Evolutionary conservation across 768 basidiomycete species (phyloP).

Genomic region (Mycena floridula): DNA sequence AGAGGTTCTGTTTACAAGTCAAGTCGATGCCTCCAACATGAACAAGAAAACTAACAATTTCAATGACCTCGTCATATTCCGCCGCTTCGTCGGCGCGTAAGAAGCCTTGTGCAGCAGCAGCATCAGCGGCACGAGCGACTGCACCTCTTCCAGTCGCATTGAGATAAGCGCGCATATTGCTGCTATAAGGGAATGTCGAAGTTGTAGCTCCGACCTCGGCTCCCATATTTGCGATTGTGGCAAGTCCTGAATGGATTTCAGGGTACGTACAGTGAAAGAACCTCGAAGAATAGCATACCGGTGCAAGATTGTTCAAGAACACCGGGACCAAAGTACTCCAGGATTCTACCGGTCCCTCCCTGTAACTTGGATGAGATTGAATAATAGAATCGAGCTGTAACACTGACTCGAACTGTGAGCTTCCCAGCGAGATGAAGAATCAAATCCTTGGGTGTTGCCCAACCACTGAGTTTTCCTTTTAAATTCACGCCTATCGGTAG

Average conservation of each 20-base stretch:
- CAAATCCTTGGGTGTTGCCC: conserved; percentile 95
- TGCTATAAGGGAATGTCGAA: conserved; percentile 93
- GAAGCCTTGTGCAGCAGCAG: conserved; percentile 73
- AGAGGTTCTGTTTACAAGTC: conserved; percentile 59
- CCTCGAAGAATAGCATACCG: conserved; percentile 35
- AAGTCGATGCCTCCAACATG: neutral
- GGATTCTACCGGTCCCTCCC: conserved; percentile 94
- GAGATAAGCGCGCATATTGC: conserved; percentile 85
- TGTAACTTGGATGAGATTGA: conserved; percentile 28
- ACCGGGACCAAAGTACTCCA: conserved; percentile 96
- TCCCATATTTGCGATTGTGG: conserved; percentile 98
- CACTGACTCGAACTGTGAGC: conserved; percentile 81
- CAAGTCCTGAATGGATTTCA: conserved; percentile 49
- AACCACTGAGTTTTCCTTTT: conserved; percentile 80
- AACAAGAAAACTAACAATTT: conserved; percentile 57
- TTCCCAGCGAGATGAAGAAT: conserved; percentile 92
- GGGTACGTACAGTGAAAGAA: neutral
- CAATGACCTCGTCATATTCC: conserved; percentile 92
- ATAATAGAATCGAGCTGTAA: neutral
- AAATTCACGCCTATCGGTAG: conserved; percentile 85
- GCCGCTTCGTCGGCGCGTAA: conserved; percentile 79
- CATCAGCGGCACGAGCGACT: conserved; percentile 83
- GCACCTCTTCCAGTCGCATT: conserved; percentile 82
- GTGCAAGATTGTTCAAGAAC: conserved; percentile 89
- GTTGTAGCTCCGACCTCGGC: conserved; percentile 99